Evolutionary conservation across 106 monocot species (phyloP), one percentile per base, ranked within the genome.

Genomic region (Hemerocallis citrina): DNA sequence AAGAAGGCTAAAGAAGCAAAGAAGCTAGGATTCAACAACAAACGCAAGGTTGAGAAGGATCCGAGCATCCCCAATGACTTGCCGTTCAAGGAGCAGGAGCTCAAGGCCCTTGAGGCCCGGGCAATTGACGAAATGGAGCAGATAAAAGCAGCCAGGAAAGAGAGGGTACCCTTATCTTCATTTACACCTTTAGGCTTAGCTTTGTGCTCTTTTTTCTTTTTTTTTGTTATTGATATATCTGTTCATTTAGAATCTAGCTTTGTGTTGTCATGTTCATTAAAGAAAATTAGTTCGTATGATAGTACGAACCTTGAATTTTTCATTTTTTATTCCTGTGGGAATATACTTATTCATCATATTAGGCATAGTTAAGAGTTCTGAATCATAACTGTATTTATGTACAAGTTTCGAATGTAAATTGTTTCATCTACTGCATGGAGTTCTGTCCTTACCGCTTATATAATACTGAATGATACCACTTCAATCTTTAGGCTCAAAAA

Each of bases 1-100:
- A 98, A 98, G 79, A 87, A 90, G 72, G 91, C 80, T 2, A 84
- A 87, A 63, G 81, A 86, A 31, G 81, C 85, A 2, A 83, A 84
- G 65, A 91, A 84, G 81, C 82, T 91, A 13, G 90, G 79, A 3
- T 15, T 71, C 24, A 71, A 77, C 41, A 43, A 59, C 41, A 85
- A 69, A 48, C 71, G 49, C 39, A 98, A 88, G 82, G 91, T 88
- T 12, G 96, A 98, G 79, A 98, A 98, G 64, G 96, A 98, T 58
- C 96, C 96, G 0, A 88, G 96, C 6, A 98, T 98, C 29, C 96
- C 96, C 51, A 91, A 91, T 82, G 91, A 98, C 39, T 98, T 90
- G 96, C 96, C 87, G 60, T 98, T 98, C 59, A 98, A 88, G 84
- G 96, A 91, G 42, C 84, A 96, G 69, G 96, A 98, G 41, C 83